Conservation (phyloP, 352 stramenopile species). For the Globisporangium cederbergense region DNA sequence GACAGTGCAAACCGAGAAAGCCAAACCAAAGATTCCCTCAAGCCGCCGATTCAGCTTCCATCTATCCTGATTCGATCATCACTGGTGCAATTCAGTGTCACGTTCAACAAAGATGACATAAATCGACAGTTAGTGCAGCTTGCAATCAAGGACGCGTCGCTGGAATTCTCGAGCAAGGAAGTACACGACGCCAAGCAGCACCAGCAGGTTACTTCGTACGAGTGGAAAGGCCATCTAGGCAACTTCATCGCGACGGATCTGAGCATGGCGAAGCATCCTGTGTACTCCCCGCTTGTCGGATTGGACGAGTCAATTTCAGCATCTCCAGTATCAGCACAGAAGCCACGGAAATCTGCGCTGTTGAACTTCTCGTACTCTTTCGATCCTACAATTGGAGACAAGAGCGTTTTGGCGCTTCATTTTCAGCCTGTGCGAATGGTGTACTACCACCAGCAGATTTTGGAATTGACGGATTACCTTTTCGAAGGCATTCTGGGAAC, state of each 20-base stretch:
- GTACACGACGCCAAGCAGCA: not conserved
- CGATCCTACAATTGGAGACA: conserved; percentile 20
- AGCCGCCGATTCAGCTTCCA: conserved; percentile 13
- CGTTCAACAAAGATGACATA: conserved; percentile 81
- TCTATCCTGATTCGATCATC: conserved; percentile 49
- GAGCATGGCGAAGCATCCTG: conserved; percentile 58
- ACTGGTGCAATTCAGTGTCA: conserved; percentile 70
- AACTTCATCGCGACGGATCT: conserved; percentile 77
- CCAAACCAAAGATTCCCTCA: not conserved
- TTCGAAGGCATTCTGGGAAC: conserved; percentile 77
- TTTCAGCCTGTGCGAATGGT: conserved; percentile 72
- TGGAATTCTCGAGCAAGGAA: conserved; percentile 38
- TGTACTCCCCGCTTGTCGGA: conserved; percentile 68
- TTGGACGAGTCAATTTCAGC: conserved; percentile 35
- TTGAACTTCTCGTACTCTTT: conserved; percentile 35
- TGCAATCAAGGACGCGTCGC: conserved; percentile 46
- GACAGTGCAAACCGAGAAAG: not conserved
- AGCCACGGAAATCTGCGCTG: conserved; percentile 16
- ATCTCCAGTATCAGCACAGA: conserved; percentile 4
- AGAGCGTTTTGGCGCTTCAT: conserved; percentile 41
- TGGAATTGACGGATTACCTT: conserved; percentile 80
- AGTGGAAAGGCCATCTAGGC: conserved; percentile 42
- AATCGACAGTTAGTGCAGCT: conserved; percentile 64
- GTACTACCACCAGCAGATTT: conserved; percentile 84
- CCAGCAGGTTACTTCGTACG: conserved; percentile 10